Evolutionary conservation across 2,329 filamentous ascomycete species (phyloP).

Genomic region (Nigrograna mackinnonii): DNA sequence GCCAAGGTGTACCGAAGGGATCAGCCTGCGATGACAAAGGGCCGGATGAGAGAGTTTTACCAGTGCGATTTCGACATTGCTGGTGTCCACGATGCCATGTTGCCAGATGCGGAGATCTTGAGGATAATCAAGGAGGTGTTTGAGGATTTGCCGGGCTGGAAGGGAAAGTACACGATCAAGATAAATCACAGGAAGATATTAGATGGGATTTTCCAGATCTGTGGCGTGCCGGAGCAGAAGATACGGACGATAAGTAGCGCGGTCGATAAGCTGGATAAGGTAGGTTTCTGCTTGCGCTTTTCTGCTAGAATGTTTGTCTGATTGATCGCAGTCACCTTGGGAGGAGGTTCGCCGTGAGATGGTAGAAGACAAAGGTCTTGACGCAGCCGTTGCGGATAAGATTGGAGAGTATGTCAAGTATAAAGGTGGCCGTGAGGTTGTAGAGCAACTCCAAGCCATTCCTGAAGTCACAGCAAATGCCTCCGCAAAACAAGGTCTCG

Average conservation of each 20-base stretch:
- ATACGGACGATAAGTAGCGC: conserved; percentile 88
- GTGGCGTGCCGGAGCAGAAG: conserved; percentile 84
- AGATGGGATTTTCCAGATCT: conserved; percentile 89
- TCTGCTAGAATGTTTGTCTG: conserved; percentile 7
- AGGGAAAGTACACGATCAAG: conserved; percentile 81
- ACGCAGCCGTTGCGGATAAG: conserved; percentile 75
- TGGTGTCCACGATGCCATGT: conserved; percentile 81
- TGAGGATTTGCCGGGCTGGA: conserved; percentile 71
- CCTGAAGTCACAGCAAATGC: conserved; percentile 70
- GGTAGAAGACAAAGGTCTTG: conserved; percentile 87
- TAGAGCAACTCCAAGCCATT: conserved; percentile 70
- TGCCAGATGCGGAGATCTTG: conserved; percentile 87
- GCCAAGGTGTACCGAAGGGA: conserved; percentile 85
- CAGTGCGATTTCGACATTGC: conserved; percentile 96
- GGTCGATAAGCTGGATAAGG: conserved; percentile 95
- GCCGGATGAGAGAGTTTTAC: conserved; percentile 91
- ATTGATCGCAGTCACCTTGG: conserved; percentile 64
- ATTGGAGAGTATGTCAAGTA: conserved; percentile 83
- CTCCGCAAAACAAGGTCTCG: conserved; percentile 76
- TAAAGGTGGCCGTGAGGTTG: conserved; percentile 75
- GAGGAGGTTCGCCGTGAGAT: conserved; percentile 88
- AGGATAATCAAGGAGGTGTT: conserved; percentile 86
- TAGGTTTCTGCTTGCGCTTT: conserved; percentile 32
- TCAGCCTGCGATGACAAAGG: conserved; percentile 77
- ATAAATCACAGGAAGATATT: conserved; percentile 94